Evolutionary conservation across 805 yeast genomes (phyloP).

Genomic region (Nakazawaea ishiwadae): DNA sequence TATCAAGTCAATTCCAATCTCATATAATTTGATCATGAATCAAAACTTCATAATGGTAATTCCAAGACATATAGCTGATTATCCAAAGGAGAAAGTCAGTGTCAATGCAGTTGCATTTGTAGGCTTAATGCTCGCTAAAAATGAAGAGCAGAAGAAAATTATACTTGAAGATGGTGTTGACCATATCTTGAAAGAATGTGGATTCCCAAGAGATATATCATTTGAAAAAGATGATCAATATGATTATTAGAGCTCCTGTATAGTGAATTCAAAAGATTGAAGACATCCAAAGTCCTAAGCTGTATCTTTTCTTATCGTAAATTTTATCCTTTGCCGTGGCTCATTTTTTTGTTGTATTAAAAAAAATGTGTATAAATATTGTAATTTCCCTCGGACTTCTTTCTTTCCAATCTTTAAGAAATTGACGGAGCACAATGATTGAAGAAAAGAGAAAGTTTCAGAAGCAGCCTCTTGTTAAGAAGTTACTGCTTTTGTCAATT

Average conservation of each 20-base stretch:
- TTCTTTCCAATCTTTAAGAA: no score
- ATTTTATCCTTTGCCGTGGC: no score
- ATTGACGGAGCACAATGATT: no score
- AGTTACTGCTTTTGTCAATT: no score
- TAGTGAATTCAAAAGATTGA: no score
- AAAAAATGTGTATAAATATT: no score
- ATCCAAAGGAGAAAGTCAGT: constrained; percentile 43
- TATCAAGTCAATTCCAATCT: constrained; percentile 26
- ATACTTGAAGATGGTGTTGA: constrained; percentile 44
- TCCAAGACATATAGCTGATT: constrained; percentile 66
- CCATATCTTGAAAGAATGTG: constrained; percentile 56
- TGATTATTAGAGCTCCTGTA: constrained; percentile 41
- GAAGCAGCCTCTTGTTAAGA: no score
- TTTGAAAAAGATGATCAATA: constrained; percentile 51
- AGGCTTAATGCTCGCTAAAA: constrained; percentile 76
- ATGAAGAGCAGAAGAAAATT: constrained; percentile 46
- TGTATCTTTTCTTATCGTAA: no score
- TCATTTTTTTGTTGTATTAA: no score
- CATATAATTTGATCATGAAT: constrained; percentile 81
- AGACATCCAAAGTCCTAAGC: no score
- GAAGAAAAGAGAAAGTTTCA: no score
- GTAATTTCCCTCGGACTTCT: no score
- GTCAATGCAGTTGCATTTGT: constrained; percentile 78
- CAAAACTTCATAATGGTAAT: constrained; percentile 78
- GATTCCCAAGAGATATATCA: constrained; percentile 60